phyloP scores from a whole-genome alignment of 148 eudicot genomes.

The Chenopodium suecicum region DNA sequence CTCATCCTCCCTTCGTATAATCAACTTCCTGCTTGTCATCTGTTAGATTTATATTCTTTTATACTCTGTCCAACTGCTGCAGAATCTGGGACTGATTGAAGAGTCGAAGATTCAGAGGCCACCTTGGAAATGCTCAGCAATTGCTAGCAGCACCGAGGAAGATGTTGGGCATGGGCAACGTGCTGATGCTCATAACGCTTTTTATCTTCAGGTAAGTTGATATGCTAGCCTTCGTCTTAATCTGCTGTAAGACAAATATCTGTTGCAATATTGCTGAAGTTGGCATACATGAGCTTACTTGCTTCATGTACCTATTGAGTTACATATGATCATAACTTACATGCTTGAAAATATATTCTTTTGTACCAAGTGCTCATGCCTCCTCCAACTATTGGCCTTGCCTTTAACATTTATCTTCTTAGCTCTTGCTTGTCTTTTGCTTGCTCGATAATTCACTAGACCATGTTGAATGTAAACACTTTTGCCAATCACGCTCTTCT shows the following conservation, averaged over 20 bases:
- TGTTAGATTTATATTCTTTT: background rate
- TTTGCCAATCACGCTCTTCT: background rate
- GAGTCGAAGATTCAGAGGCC: constrained; percentile 78
- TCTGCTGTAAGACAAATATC: background rate
- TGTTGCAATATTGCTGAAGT: constrained; percentile 5
- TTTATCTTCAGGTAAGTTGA: constrained; percentile 77
- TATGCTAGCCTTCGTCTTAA: background rate
- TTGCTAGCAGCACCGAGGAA: constrained; percentile 77
- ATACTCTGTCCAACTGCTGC: constrained; percentile 15
- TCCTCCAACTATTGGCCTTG: no score
- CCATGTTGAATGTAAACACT: background rate
- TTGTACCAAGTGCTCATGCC: no score
- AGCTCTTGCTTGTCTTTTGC: background rate
- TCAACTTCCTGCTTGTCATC: background rate
- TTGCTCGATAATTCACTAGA: background rate
- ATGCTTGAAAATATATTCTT: background rate
- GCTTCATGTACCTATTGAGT: background rate
- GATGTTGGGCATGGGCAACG: constrained; percentile 80
- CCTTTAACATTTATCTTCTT: background rate
- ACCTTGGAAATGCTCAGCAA: constrained; percentile 88
- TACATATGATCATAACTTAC: background rate
- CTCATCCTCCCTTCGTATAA: background rate
- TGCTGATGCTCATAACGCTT: constrained; percentile 82
- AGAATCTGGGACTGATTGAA: constrained; percentile 97
- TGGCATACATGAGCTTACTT: background rate